These are phyloP conservation scores for Ophiostoma pallidulum DNA, from an alignment of 2,329 filamentous ascomycete species.

Conservation along the genomic window DNA sequence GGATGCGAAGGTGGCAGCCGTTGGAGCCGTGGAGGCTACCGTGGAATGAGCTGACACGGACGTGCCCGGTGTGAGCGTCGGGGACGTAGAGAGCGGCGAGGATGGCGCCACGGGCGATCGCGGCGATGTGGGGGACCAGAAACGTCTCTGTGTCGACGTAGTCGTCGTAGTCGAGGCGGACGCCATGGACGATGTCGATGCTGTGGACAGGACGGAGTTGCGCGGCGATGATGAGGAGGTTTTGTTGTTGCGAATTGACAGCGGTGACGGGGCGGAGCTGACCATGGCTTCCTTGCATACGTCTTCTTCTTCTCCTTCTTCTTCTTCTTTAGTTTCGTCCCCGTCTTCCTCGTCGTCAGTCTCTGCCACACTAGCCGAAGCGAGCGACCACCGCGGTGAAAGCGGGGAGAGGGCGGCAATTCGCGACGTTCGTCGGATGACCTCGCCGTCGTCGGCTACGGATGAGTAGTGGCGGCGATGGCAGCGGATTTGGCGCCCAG, in stretches of 20 bases:
- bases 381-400: not conserved
- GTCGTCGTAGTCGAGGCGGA: not conserved
- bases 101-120: not conserved
- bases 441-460: not conserved
- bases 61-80: not conserved
- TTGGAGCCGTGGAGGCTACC: not conserved
- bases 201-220: constrained; percentile 5
- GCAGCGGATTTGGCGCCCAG: too few species aligned
- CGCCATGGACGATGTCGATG: constrained; percentile 4
- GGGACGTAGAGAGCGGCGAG: not conserved
- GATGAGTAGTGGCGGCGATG: constrained; percentile 10
- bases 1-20: not conserved
- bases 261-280: not conserved
- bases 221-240: not conserved
- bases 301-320: not conserved
- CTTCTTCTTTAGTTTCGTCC: not conserved
- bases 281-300: not conserved
- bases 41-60: not conserved
- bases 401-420: not conserved
- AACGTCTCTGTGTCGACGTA: constrained; percentile 10
- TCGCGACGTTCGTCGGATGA: not conserved
- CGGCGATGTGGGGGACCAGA: constrained; percentile 13
- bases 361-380: not conserved
- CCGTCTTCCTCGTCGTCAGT: not conserved
- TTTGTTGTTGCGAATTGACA: too few species aligned